Percentiles rank a stretch among this genome's conserved stretches.
These are phyloP conservation scores for Drechslerella coelobrocha DNA, from an alignment of 2,329 filamentous ascomycete genomes.

Conservation along the genomic window DNA sequence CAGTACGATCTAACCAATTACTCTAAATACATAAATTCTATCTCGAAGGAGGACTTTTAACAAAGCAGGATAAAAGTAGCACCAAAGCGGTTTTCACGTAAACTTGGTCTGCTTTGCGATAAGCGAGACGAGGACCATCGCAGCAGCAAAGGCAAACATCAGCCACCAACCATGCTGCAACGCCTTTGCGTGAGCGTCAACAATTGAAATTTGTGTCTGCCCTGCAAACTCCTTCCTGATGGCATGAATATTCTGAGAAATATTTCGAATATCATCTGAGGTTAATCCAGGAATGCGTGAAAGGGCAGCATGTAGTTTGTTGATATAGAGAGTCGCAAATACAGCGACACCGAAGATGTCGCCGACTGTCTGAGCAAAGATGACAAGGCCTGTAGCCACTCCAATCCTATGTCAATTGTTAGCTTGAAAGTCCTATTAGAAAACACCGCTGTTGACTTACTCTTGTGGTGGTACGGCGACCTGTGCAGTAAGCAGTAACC, in stretches of 20 bases:
- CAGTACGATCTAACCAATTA: too few species aligned
- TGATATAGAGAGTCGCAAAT: conserved; percentile 19
- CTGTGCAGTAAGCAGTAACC: conserved; percentile 18
- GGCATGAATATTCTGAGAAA: conserved; percentile 18
- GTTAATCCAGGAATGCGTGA: conserved; percentile 14
- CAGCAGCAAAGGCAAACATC: conserved; percentile 24
- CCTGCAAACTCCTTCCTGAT: conserved; percentile 14
- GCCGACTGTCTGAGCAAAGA: conserved; percentile 26
- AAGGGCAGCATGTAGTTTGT: conserved; percentile 18
- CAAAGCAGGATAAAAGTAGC: too few species aligned
- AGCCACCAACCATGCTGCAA: conserved; percentile 28
- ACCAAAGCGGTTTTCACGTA: conserved; percentile 1
- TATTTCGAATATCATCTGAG: conserved; percentile 7
- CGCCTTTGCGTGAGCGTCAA: conserved; percentile 18
- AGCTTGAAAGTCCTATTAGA: background rate
- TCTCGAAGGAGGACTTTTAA: too few species aligned
- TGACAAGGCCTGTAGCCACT: conserved; percentile 25
- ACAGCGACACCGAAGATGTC: conserved; percentile 26
- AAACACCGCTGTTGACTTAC: conserved; percentile 11
- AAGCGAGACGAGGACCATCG: conserved; percentile 17
- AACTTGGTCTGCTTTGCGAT: conserved; percentile 25
- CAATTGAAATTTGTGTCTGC: conserved; percentile 6
- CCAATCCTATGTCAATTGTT: conserved; percentile 19
- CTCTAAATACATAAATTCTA: too few species aligned
- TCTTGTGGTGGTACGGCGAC: conserved; percentile 31